Evolutionary conservation across 148 eudicot species (phyloP).

Genomic region (Rheum nobile): DNA sequence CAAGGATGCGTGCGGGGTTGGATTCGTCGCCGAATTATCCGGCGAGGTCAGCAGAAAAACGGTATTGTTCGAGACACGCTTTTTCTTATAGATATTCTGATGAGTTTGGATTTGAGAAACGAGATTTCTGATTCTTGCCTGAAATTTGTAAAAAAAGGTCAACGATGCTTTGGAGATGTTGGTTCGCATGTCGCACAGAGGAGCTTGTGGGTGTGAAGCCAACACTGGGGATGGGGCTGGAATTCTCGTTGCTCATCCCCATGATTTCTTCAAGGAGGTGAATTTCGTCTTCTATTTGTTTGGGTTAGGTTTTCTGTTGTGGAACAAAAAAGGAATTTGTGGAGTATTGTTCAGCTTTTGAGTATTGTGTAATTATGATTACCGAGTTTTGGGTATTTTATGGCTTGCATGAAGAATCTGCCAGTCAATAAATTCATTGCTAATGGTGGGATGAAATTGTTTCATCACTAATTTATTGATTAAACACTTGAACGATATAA

Average conservation of each 20-base stretch:
- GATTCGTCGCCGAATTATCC: slow-evolving; percentile 88
- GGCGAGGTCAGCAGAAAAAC: slow-evolving; percentile 82
- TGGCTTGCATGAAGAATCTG: slow-evolving; percentile 3
- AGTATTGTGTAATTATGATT: not conserved
- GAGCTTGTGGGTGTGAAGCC: slow-evolving; percentile 97
- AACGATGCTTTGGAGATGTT: slow-evolving; percentile 95
- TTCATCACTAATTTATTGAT: not conserved
- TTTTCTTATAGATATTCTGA: not conserved
- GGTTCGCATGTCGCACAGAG: slow-evolving; percentile 95
- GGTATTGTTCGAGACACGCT: slow-evolving; percentile 21
- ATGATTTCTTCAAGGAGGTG: slow-evolving; percentile 79
- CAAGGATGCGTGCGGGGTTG: slow-evolving; percentile 96
- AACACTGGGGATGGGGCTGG: slow-evolving; percentile 99
- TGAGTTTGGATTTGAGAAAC: not conserved
- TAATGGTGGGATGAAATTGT: not conserved
- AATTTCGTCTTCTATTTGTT: not conserved
- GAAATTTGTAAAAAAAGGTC: slow-evolving; percentile 34
- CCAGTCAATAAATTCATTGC: slow-evolving; percentile 2
- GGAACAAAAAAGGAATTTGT: not conserved
- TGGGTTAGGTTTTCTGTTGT: not conserved
- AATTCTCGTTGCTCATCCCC: slow-evolving; percentile 90
- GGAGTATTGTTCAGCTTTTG: not conserved
- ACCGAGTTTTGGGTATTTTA: not conserved
- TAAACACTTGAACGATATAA: not conserved
- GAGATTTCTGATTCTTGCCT: not conserved